These are phyloP conservation scores for Paxillus involutus DNA, from an alignment of 768 basidiomycete genomes.

Conservation along the genomic window DNA sequence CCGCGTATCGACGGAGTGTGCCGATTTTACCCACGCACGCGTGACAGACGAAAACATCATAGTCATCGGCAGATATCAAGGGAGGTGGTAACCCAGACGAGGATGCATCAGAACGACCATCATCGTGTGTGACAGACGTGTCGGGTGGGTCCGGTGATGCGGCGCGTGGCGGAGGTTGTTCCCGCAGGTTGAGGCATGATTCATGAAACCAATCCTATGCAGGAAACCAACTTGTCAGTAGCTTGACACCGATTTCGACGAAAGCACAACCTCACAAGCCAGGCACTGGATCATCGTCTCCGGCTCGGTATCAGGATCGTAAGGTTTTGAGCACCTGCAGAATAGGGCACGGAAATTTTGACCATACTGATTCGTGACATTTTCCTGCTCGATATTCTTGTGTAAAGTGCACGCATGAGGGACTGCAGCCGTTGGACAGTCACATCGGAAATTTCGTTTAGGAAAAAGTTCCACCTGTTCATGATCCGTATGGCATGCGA, in stretches of 20 bases:
- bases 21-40: constrained; percentile 59
- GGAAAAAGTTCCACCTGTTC: constrained; percentile 88
- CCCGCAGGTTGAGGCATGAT: constrained; percentile 80
- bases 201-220: constrained; percentile 88
- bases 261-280: constrained; percentile 64
- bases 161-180: constrained; percentile 54
- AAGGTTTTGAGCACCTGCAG: constrained; percentile 72
- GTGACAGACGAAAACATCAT: constrained; percentile 75
- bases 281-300: constrained; percentile 92
- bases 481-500: constrained; percentile 85
- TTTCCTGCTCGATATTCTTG: constrained; percentile 49
- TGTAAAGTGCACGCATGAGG: constrained; percentile 66
- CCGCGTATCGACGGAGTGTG: constrained; percentile 61
- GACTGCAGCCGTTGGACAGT: constrained; percentile 73
- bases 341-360: constrained; percentile 73
- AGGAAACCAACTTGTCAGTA: constrained; percentile 5
- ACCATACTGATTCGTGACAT: constrained; percentile 62
- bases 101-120: constrained; percentile 60
- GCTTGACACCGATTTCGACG: neutral
- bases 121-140: constrained; percentile 31
- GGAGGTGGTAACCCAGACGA: constrained; percentile 67
- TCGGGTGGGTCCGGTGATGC: constrained; percentile 28
- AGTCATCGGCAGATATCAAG: constrained; percentile 64
- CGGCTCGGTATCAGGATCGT: constrained; percentile 68
- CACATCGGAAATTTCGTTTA: constrained; percentile 80